phyloP scores from a whole-genome alignment of 148 eudicot species.

The Cornus kousa region DNA sequence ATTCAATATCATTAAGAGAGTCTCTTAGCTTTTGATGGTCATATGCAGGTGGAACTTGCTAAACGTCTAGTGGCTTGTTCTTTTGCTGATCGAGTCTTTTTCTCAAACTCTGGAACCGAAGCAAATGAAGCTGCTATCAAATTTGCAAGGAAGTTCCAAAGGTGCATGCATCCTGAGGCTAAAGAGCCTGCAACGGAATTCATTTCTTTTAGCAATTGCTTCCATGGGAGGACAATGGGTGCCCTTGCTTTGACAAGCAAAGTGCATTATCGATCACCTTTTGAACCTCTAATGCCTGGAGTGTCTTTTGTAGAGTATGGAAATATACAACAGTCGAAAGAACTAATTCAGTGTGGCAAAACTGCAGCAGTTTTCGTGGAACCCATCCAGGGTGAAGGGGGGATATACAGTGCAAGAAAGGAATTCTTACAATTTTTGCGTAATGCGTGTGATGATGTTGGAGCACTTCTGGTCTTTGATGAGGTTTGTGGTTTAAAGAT shows the following conservation, averaged over 20 bases:
- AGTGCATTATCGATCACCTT: slow-evolving; percentile 78
- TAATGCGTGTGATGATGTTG: slow-evolving; percentile 69
- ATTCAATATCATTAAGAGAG: too few relatives aligned
- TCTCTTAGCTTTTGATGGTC: not conserved
- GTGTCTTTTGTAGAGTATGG: slow-evolving; percentile 83
- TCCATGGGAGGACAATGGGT: slow-evolving; percentile 93
- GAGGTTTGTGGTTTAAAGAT: slow-evolving; percentile 42
- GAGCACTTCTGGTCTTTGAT: slow-evolving; percentile 77
- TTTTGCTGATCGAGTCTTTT: slow-evolving; percentile 92
- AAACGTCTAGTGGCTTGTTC: slow-evolving; percentile 65
- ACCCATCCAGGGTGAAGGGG: slow-evolving; percentile 97
- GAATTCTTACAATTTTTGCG: slow-evolving; percentile 78
- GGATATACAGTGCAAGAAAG: slow-evolving; percentile 74
- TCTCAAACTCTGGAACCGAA: slow-evolving; percentile 88
- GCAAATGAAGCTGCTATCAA: slow-evolving; percentile 97
- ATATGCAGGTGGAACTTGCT: slow-evolving; percentile 79
- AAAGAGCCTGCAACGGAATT: slow-evolving; percentile 57
- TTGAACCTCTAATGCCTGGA: slow-evolving; percentile 91
- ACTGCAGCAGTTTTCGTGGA: slow-evolving; percentile 92
- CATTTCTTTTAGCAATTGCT: slow-evolving; percentile 72
- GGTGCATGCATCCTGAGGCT: slow-evolving; percentile 39
- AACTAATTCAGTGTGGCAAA: slow-evolving; percentile 63
- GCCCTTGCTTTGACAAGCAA: slow-evolving; percentile 92
- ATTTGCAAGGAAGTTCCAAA: slow-evolving; percentile 82
- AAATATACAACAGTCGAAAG: slow-evolving; percentile 50